phyloP scores from a whole-genome alignment of 768 basidiomycete species.

The Calocera cornea region DNA sequence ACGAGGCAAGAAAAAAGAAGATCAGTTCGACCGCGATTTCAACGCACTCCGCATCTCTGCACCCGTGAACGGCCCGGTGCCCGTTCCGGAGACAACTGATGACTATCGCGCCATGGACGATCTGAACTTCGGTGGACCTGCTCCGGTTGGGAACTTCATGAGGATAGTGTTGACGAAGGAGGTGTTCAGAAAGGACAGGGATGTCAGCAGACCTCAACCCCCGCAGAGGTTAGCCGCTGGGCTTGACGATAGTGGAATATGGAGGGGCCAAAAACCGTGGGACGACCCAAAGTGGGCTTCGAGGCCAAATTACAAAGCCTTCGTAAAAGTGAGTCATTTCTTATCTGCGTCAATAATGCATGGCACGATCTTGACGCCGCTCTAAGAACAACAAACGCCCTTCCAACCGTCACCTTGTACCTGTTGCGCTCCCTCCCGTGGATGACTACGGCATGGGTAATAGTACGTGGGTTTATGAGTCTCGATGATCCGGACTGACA shows the following conservation, averaged over 20 bases:
- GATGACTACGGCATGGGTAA: slow-evolving; percentile 43
- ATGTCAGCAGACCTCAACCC: background rate
- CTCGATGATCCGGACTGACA: slow-evolving; percentile 6
- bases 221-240: slow-evolving; percentile 16
- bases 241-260: slow-evolving; percentile 13
- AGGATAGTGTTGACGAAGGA: slow-evolving; percentile 52
- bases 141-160: slow-evolving; percentile 55
- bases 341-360: background rate
- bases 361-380: slow-evolving; percentile 19
- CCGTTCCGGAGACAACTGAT: slow-evolving; percentile 42
- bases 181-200: slow-evolving; percentile 28
- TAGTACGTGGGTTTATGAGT: slow-evolving; percentile 25
- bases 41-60: slow-evolving; percentile 60
- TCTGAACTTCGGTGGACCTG: slow-evolving; percentile 30
- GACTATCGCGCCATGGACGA: slow-evolving; percentile 57
- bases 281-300: slow-evolving; percentile 33
- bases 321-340: slow-evolving; percentile 43
- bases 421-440: slow-evolving; percentile 38
- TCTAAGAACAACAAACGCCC: slow-evolving; percentile 21
- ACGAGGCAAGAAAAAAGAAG: slow-evolving; percentile 50
- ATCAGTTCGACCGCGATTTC: slow-evolving; percentile 65
- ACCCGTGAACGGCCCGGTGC: slow-evolving; percentile 36
- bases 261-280: background rate
- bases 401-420: slow-evolving; percentile 28
- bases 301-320: slow-evolving; percentile 61